Evolutionary conservation across 345 rosid genomes (phyloP).

Genomic region (Punica granatum): DNA sequence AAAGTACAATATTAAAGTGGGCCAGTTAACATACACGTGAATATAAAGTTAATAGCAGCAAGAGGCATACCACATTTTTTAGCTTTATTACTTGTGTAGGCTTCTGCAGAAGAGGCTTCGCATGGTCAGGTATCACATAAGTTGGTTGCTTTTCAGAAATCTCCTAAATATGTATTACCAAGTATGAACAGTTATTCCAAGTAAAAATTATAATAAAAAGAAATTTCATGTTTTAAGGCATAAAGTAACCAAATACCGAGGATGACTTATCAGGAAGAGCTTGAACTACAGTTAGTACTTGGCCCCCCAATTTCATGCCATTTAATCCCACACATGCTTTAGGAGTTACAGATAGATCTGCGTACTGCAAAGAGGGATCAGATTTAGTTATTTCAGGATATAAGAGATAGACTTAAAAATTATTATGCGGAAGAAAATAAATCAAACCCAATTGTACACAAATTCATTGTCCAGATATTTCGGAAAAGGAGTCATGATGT

Average conservation of each 20-base stretch:
- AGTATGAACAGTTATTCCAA: slow-evolving; percentile 9
- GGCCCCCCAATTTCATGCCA: slow-evolving; percentile 91
- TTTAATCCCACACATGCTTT: slow-evolving; percentile 88
- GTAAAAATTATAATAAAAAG: neutral
- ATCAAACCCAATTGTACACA: neutral
- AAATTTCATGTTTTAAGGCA: neutral
- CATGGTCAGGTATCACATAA: slow-evolving; percentile 60
- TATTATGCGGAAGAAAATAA: neutral
- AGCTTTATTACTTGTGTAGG: slow-evolving; percentile 74
- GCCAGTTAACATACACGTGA: neutral
- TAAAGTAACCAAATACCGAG: slow-evolving; percentile 34
- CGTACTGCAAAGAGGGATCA: slow-evolving; percentile 37
- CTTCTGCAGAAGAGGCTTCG: slow-evolving; percentile 70
- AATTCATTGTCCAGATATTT: neutral
- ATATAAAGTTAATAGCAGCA: slow-evolving; percentile 1
- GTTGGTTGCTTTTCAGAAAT: slow-evolving; percentile 33
- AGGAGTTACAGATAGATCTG: slow-evolving; percentile 54
- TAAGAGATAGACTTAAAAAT: slow-evolving; percentile 7
- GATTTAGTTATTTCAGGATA: slow-evolving; percentile 2
- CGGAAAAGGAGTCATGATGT: neutral
- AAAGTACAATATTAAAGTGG: slow-evolving; percentile 2
- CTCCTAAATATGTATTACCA: slow-evolving; percentile 20
- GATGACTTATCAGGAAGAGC: slow-evolving; percentile 37
- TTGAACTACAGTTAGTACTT: slow-evolving; percentile 70
- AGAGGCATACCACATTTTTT: slow-evolving; percentile 64